phyloP scores from a whole-genome alignment of 352 stramenopile species.

The Pythium sukuiense region DNA sequence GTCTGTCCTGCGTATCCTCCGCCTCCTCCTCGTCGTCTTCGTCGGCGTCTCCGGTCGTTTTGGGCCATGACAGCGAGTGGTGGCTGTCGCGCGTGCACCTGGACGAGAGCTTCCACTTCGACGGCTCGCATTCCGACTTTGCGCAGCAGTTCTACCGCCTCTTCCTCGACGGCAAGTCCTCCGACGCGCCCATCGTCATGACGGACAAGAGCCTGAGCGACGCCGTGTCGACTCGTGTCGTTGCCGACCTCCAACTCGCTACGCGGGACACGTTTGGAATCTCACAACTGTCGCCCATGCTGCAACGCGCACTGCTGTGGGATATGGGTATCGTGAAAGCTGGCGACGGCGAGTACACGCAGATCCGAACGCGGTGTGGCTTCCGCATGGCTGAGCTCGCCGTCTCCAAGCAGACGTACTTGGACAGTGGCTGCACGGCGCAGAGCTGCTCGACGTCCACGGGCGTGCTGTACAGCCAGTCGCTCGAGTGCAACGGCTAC shows the following conservation, averaged over 20 bases:
- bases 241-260: not conserved
- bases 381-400: constrained; percentile 48
- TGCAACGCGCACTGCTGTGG: constrained; percentile 53
- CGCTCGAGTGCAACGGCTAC: constrained; percentile 23
- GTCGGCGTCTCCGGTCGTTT: not conserved
- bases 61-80: constrained; percentile 23
- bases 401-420: constrained; percentile 28
- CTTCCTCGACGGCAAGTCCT: constrained; percentile 31
- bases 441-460: constrained; percentile 37
- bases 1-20: constrained; percentile 12
- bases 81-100: constrained; percentile 30
- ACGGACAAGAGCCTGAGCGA: not conserved
- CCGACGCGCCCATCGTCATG: constrained; percentile 8
- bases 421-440: constrained; percentile 31
- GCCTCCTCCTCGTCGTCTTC: constrained; percentile 17
- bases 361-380: constrained; percentile 40
- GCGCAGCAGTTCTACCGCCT: constrained; percentile 54
- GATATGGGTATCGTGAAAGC: constrained; percentile 42
- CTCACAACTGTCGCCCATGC: constrained; percentile 30
- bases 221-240: not conserved
- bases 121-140: constrained; percentile 52
- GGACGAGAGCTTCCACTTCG: constrained; percentile 44
- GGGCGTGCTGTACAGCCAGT: constrained; percentile 35
- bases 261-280: constrained; percentile 23
- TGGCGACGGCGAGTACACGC: constrained; percentile 31